Evolutionary conservation across 2,329 filamentous ascomycete species (phyloP).

Genomic region (Fusarium verticillioides): DNA sequence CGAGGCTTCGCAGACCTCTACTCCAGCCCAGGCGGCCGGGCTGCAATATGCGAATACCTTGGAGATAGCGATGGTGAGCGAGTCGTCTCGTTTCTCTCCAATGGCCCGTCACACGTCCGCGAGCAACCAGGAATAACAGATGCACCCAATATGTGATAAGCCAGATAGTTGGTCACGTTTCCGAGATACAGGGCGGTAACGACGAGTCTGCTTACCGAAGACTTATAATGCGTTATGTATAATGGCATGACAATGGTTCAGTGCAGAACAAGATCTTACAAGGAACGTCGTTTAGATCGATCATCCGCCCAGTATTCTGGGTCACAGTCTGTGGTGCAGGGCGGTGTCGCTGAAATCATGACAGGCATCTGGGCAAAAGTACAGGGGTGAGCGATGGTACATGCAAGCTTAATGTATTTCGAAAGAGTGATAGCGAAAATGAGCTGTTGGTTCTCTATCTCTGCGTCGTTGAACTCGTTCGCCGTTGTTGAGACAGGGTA

Average conservation of each 20-base stretch:
- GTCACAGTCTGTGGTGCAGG: conserved; percentile 1
- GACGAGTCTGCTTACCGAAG: conserved; percentile 2
- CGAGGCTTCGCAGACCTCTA: conserved; percentile 42
- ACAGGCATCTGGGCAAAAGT: not conserved
- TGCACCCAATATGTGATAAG: not conserved
- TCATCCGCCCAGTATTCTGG: conserved; percentile 21
- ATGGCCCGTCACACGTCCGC: conserved; percentile 29
- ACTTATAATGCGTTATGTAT: not conserved
- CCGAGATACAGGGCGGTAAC: conserved; percentile 6
- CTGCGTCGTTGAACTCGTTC: not conserved
- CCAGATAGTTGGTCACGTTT: not conserved
- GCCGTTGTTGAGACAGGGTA: conserved; percentile 3
- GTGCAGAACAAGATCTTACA: not conserved
- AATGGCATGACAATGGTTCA: conserved; percentile 5
- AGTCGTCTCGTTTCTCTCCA: conserved; percentile 46
- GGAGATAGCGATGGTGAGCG: conserved; percentile 46
- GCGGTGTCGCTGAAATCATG: not conserved
- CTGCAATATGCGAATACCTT: conserved; percentile 42
- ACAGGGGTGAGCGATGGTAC: conserved; percentile 3
- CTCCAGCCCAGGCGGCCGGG: conserved; percentile 29
- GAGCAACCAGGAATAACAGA: not conserved
- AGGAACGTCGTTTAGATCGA: conserved; percentile 15
- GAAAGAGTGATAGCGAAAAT: conserved; percentile 4
- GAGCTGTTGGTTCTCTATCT: not conserved
- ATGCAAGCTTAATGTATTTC: conserved; percentile 22